These are phyloP conservation scores for Penicillium pulvis DNA, from an alignment of 495 filamentous ascomycete species.

Conservation along the genomic window DNA sequence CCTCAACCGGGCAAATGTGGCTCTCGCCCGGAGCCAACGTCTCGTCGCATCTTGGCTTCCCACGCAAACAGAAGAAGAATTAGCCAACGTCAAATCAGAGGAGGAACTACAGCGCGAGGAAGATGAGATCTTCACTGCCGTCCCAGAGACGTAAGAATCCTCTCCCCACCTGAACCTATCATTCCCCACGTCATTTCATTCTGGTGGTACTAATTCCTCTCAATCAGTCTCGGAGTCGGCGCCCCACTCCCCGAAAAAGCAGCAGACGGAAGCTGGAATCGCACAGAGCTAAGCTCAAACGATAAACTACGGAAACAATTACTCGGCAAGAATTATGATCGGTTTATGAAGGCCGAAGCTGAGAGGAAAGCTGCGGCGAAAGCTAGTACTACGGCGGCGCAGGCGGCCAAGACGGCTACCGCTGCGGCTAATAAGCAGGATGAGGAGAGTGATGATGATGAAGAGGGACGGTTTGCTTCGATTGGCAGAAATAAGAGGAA, in stretches of 20 bases:
- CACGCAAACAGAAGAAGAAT: constrained; percentile 43
- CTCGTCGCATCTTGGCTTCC: constrained; percentile 58
- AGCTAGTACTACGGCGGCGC: constrained; percentile 3
- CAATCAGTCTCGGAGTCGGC: constrained; percentile 48
- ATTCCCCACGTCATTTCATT: too few species aligned
- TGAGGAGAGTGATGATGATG: constrained; percentile 56
- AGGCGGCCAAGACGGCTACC: constrained; percentile 2
- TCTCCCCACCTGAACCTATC: too few species aligned
- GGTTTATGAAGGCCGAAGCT: constrained; percentile 34
- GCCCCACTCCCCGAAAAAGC: constrained; percentile 46
- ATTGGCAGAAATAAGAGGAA: constrained; percentile 50
- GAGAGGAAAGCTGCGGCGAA: constrained; percentile 14
- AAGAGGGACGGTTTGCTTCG: constrained; percentile 59
- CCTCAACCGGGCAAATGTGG: constrained; percentile 52
- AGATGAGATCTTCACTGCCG: constrained; percentile 53
- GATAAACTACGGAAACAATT: constrained; percentile 51
- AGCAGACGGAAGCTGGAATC: constrained; percentile 42
- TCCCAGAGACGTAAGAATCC: constrained; percentile 51
- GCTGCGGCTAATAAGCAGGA: constrained; percentile 15
- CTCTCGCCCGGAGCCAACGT: constrained; percentile 52
- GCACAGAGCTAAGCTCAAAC: constrained; percentile 42
- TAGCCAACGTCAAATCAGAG: constrained; percentile 43
- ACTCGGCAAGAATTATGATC: constrained; percentile 51
- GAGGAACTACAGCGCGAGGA: constrained; percentile 50
- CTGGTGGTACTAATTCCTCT: neutral